Base-by-base conservation (phyloP, 352 stramenopile genomes). In the Globisporangium solare region DNA sequence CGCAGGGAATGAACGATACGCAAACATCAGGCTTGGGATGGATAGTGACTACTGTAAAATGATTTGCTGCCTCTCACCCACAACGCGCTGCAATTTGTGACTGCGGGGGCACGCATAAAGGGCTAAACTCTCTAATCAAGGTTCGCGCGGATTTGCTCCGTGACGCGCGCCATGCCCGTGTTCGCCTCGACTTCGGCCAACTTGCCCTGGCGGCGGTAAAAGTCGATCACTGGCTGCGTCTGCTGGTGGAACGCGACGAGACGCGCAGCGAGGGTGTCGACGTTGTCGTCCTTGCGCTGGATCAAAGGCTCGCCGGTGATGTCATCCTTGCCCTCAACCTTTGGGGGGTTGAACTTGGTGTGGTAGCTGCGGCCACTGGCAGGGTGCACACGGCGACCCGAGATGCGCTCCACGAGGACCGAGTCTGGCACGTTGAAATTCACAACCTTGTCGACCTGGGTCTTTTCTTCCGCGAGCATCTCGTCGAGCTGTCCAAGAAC, bases 211-310 rank as follows among this genome's bases (percentile, higher is more conserved):
- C 82, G 68, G 66, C 79, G 79, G 75, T 94, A 94, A 51, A 89
- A 94, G 64, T 92, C 83, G 59, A 99, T 92, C 54, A 99, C 97
- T 6, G 97, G 96, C 63, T 97, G 81, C 47, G 97, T 99, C 80
- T 98, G 94, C 68, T 96, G 89, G 85, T 99, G 96, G 75, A 98
- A 99, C 43, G 89, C 81, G 46, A 88, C 54, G 54, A 99, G 87
- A 71, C 97, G 86, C 63, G 90, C 96, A 43, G 83, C 74, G 31
- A 99, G 73, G 48, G 92, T 97, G 40, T 79, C 76, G 21, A 96
- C 89, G 56, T 97, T 98, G 80, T 99, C 97, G 80, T 99, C 97
- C 66, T 96, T 96, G 67, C 97, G 87, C 76, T 99, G 95, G 79
- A 99, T 98, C 54, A 99, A 79, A 43, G 86, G 66, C 66, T 98